A percentile compares a stretch with the other conserved stretches of the same genome.
Evolutionary conservation across 345 rosid genomes (phyloP).

Genomic region (Eucalyptus brandiana): DNA sequence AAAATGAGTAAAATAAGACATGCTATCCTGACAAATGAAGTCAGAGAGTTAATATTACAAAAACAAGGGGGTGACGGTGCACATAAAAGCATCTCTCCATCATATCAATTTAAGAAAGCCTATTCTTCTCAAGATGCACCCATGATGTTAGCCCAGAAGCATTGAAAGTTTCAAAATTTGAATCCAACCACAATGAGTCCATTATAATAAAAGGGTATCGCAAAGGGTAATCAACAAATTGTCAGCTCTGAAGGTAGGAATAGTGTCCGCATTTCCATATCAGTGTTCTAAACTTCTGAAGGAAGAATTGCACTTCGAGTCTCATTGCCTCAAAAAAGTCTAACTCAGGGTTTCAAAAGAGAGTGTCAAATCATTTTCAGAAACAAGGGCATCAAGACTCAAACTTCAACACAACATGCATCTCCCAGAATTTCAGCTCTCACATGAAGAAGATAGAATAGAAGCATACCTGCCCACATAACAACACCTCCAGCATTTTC

Average conservation of each 20-base stretch:
- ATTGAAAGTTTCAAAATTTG: not conserved
- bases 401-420: not conserved
- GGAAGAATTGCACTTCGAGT: not conserved
- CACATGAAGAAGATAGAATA: not conserved
- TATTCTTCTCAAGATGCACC: not conserved
- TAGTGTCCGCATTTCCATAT: not conserved
- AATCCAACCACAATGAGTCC: not conserved
- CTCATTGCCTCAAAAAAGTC: not conserved
- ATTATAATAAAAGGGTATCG: not conserved
- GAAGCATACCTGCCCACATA: slow-evolving; percentile 91
- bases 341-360: not conserved
- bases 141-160: not conserved
- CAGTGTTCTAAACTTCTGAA: not conserved
- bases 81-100: not conserved
- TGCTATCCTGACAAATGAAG: not conserved
- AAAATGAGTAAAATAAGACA: not conserved
- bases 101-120: not conserved
- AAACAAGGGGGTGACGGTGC: not conserved
- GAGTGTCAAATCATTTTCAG: not conserved
- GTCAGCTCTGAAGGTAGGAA: not conserved
- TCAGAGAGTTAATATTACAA: not conserved
- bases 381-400: not conserved
- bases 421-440: not conserved
- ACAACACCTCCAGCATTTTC: slow-evolving; percentile 95
- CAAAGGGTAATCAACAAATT: not conserved